Conservation (phyloP, 2,329 filamentous ascomycete species). For the Aaosphaeria arxii region DNA sequence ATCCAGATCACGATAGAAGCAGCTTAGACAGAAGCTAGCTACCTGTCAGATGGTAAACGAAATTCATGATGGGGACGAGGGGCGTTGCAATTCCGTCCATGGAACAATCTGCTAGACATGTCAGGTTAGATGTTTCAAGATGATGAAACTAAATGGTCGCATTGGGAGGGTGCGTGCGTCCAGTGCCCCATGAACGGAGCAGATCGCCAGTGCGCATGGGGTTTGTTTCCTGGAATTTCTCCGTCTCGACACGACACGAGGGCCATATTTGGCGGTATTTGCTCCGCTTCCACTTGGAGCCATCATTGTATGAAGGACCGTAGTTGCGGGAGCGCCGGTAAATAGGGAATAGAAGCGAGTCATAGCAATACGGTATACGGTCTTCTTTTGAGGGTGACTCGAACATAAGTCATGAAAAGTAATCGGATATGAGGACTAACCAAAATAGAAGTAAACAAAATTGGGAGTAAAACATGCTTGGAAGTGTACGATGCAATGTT, state of each 20-base stretch:
- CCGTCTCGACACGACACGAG: not conserved
- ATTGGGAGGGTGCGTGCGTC: not conserved
- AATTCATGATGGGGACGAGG: not conserved
- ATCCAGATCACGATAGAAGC: not conserved
- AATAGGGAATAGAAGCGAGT: no score
- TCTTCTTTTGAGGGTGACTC: no score
- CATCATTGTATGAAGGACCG: no score
- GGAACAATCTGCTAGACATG: not conserved
- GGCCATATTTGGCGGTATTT: no score
- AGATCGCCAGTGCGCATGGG: not conserved
- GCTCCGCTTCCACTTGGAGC: no score
- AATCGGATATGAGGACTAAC: no score
- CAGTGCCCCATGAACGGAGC: not conserved
- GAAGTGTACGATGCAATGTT: no score
- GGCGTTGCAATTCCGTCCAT: not conserved
- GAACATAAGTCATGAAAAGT: no score
- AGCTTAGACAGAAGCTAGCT: not conserved
- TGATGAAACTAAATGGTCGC: not conserved
- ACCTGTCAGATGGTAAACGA: not conserved
- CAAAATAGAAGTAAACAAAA: no score
- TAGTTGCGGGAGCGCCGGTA: no score
- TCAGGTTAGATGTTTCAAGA: not conserved
- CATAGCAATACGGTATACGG: no score
- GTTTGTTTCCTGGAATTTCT: not conserved
- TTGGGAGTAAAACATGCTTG: no score